These are phyloP conservation scores for Tetratostichococcus sp. DNA, from an alignment of 139 green algal genomes.

Conservation along the genomic window DNA sequence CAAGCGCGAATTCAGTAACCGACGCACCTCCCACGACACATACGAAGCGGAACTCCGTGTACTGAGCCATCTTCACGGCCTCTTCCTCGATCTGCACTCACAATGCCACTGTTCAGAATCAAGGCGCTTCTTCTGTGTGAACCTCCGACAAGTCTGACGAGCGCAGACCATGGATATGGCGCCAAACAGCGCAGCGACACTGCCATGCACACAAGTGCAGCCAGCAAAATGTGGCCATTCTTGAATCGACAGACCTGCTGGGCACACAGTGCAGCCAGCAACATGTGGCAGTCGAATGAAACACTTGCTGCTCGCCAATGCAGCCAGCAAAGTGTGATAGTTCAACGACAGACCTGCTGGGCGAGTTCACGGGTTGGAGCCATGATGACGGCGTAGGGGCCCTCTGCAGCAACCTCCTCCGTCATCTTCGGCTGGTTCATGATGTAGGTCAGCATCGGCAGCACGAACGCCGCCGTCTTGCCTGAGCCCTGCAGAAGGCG, in stretches of 20 bases:
- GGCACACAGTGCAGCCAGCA: too few species aligned
- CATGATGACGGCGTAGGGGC: conserved; percentile 93
- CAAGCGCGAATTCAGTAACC: too few species aligned
- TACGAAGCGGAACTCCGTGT: conserved; percentile 70
- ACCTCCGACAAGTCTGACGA: too few species aligned
- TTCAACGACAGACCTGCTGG: conserved; percentile 63
- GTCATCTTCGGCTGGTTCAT: conserved; percentile 86
- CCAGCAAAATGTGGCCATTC: too few species aligned
- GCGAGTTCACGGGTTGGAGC: conserved; percentile 93
- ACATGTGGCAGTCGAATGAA: too few species aligned
- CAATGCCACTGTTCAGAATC: not conserved
- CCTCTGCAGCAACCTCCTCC: conserved; percentile 74
- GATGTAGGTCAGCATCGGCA: conserved; percentile 96
- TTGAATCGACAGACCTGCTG: too few species aligned
- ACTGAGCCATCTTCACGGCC: conserved; percentile 70
- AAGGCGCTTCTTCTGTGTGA: too few species aligned
- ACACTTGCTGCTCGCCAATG: too few species aligned
- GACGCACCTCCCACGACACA: conserved; percentile 80
- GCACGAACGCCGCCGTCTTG: conserved; percentile 96
- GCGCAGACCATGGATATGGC: too few species aligned
- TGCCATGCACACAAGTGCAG: too few species aligned
- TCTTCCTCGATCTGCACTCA: conserved; percentile 82
- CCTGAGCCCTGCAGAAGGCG: conserved; percentile 61
- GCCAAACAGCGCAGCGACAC: too few species aligned
- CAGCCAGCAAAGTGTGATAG: too few species aligned